Evolutionary conservation across 352 stramenopile genomes (phyloP).

Genomic region (Phytophthora rubi): DNA sequence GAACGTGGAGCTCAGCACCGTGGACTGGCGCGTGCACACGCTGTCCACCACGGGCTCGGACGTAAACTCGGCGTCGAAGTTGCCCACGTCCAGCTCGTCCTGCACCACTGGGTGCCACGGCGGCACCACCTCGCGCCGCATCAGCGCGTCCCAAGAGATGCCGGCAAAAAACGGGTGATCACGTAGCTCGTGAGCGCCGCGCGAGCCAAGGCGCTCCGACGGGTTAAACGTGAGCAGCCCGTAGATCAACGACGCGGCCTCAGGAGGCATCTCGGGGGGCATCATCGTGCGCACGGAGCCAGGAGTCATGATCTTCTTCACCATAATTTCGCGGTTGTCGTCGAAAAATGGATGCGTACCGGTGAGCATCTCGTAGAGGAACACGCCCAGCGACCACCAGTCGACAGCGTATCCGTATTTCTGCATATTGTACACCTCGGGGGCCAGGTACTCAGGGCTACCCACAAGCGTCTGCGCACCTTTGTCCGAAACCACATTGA

Average conservation of each 20-base stretch:
- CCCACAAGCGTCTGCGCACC: conserved; percentile 77
- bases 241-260: conserved; percentile 75
- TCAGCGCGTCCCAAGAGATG: conserved; percentile 84
- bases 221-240: conserved; percentile 83
- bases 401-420: conserved; percentile 89
- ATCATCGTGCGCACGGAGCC: conserved; percentile 65
- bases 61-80: conserved; percentile 83
- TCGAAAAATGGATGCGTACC: conserved; percentile 90
- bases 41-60: conserved; percentile 78
- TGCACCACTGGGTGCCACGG: conserved; percentile 72
- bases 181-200: conserved; percentile 73
- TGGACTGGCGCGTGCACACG: conserved; percentile 72
- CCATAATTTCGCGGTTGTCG: conserved; percentile 83
- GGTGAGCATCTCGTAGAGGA: conserved; percentile 93
- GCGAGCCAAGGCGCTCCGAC: conserved; percentile 62
- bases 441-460: conserved; percentile 91
- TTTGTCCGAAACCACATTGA: conserved; percentile 75
- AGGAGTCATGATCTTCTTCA: conserved; percentile 89
- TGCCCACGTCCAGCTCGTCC: conserved; percentile 77
- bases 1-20: conserved; percentile 66
- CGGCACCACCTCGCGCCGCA: conserved; percentile 58
- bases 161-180: conserved; percentile 86
- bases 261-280: conserved; percentile 67
- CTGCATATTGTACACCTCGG: conserved; percentile 80
- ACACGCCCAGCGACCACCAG: conserved; percentile 93